Base-by-base conservation (phyloP, 108 stramenopile species). In the Nitzschia palea region DNA sequence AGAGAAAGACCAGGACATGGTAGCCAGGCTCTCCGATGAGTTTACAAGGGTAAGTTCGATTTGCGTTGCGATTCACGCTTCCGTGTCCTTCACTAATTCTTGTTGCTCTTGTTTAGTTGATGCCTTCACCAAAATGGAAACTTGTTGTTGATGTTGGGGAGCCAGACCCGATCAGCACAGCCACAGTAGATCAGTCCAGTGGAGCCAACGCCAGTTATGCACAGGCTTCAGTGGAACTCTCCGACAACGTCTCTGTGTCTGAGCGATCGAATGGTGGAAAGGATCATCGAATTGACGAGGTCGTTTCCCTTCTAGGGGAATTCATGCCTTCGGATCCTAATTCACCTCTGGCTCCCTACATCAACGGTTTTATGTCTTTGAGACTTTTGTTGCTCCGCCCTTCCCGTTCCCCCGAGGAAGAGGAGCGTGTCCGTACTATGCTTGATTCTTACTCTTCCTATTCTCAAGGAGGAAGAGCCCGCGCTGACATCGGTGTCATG, bases 101-200 rank as follows among this genome's bases (percentile, higher is more conserved):
- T 29, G 35, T 37, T 10, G 67, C 28, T 44, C 33, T 35, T 2
- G 40, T n/a, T 9, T 68, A 81, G 78, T 58, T 94, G 55, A 68
- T 88, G 70, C 93, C 93, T 0, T 75, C 80, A 25, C 93, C 93
- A 14, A 89, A 86, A 57, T 94, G 93, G 93, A 94, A 94, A 79
- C 74, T 94, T 42, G 85, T 90, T 37, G 93, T 94, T 2, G 93
- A 94, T 59, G 63, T 94, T 14, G 93, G 93, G 29, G 74, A 76
- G 42, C 42, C 57, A 20, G 66, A 68, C 27, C 74, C 53, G 6
- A 6, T 44, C 43, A 23, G 26, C 55, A 44, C 8, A 12, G 32
- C 27, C 8, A 52, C 44, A 30, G 40, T 33, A n/a, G 67, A 55
- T 4, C 67, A 63, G 18, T 9, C 30, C 54, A 32, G 37, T 61